Evolutionary conservation across 148 eudicot species (phyloP), one percentile per base, ranked within the genome.

Genomic region (Chenopodium berlandieri): DNA sequence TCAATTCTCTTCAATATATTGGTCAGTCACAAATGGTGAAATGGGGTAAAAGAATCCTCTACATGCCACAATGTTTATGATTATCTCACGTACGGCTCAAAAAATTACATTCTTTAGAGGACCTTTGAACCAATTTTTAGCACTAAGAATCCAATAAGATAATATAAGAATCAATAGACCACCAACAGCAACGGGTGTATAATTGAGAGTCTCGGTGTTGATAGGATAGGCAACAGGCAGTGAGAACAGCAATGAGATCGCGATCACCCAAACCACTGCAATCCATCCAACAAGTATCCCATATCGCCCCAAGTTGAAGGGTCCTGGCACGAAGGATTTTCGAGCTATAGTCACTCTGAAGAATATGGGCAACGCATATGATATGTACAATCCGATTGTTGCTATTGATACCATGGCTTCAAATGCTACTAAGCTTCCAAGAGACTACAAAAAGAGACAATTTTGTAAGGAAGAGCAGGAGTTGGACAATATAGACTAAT

Each of bases 361-460:
- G 83, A 96, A 90, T 77, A 96, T 94, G 19, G 99, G 97, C 71
- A 96, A 79, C 16, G 94, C 98, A 68, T 96, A 96, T 27, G 97
- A 90, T 69, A 94, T 94, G 93, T 94, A 96, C 65, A 96, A 92
- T 23, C 99, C 99, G 10, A 96, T 92, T 4, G 93, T 90, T 44
- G 99, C 95, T 81, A 94, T 90, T 17, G 99, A 96, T 70, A 91
- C 97, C 99, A 94, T 96, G 1, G 99, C 98, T 66, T 96, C 85
- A 83, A 96, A 96, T 47, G 99, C 99, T 76, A 96, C 99, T 82
- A 87, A 47, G 88, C 99, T 96, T 86, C 97, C 97, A 9, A 96
- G 91, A 78, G 95, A 94, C 98, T 94, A 93, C 86, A 76, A 79
- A 75, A 56, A 14, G 25, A 44, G 25, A 65, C 79, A 44, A 1